Evolutionary conservation across 495 filamentous ascomycete genomes (phyloP).

Genomic region (Rusavskia elegans): DNA sequence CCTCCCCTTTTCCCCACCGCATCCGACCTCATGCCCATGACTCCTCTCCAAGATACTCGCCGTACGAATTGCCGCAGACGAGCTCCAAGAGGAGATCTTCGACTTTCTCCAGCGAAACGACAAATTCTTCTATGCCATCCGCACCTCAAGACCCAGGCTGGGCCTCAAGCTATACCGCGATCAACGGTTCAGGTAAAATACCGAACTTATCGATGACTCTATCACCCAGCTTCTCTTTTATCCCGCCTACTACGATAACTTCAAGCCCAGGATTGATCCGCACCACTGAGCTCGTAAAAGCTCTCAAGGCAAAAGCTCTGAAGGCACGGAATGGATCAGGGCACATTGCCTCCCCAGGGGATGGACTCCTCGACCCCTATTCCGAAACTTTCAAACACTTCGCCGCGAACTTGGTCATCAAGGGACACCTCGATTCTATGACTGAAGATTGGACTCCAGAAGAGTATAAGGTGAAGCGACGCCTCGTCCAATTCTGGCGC

Average conservation of each 20-base stretch:
- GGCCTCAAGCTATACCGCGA: not conserved
- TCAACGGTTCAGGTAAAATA: not conserved
- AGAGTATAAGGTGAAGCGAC: conserved; percentile 57
- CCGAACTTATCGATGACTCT: not conserved
- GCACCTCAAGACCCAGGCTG: conserved; percentile 9
- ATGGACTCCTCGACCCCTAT: too few species aligned
- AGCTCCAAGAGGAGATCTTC: not conserved
- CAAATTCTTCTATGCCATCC: conserved; percentile 12
- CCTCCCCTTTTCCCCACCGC: conserved; percentile 28
- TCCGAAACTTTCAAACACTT: too few species aligned
- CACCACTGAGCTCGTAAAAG: conserved; percentile 52
- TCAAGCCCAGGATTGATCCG: conserved; percentile 40
- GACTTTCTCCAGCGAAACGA: not conserved
- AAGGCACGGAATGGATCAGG: conserved; percentile 25
- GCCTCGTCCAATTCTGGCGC: conserved; percentile 75
- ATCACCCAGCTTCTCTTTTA: not conserved
- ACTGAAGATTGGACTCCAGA: conserved; percentile 59
- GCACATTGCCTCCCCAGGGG: too few species aligned
- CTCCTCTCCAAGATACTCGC: conserved; percentile 12
- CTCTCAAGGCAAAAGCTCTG: conserved; percentile 29
- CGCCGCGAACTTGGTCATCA: conserved; percentile 57
- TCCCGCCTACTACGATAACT: not conserved
- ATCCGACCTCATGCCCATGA: conserved; percentile 23
- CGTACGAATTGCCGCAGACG: conserved; percentile 2
- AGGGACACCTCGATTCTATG: conserved; percentile 74